Evolutionary conservation across 2,329 filamentous ascomycete species (phyloP), one percentile per base, ranked within the genome.

Genomic region (Fusarium sacchari): DNA sequence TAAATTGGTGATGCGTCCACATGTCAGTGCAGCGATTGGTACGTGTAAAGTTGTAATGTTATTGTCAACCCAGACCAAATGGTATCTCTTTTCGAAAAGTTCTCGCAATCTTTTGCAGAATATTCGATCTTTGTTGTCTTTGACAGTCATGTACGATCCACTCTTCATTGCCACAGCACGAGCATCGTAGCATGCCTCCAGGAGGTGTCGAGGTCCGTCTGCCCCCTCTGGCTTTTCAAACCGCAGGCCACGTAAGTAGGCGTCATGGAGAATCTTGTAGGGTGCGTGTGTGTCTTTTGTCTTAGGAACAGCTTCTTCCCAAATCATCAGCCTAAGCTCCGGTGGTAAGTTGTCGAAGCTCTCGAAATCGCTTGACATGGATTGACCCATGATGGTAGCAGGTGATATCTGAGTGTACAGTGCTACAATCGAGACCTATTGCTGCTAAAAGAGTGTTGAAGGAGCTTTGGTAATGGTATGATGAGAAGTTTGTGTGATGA

Each of bases 261-360:
- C 17, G 24, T 26, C 55, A 7, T 26, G 14, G 34, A 53, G 28
- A 32, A 47, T n/a, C 9, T 24, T 36, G 8, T 36, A 46, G 14
- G 8, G n/a, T 11, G 26, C 13, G 24, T 55, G 15, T 7, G 8
- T 6, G 20, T 64, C 62, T 20, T 20, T 24, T 6, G 24, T 49
- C 13, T 12, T 15, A 5, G 58, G 67, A 7, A 68, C 26, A 13
- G 52, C 52, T 17, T 30, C 22, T 30, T 65, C 28, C 69, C 69
- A 72, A 4, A 72, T 58, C 17, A 49, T 47, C 4, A 72, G 39
- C 1, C 37, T 50, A 13, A 69, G 20, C 11, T 72, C 69, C 3
- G 13, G 5, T 0, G 69, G 64, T 10, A 72, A 39, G 15, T 20
- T 11, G 7, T 18, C 6, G n/a, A 68, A 60, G 20, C 13, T 22